Evolutionary conservation across 495 filamentous ascomycete genomes (phyloP).

Genomic region (Staphylotrichum tortipilum): DNA sequence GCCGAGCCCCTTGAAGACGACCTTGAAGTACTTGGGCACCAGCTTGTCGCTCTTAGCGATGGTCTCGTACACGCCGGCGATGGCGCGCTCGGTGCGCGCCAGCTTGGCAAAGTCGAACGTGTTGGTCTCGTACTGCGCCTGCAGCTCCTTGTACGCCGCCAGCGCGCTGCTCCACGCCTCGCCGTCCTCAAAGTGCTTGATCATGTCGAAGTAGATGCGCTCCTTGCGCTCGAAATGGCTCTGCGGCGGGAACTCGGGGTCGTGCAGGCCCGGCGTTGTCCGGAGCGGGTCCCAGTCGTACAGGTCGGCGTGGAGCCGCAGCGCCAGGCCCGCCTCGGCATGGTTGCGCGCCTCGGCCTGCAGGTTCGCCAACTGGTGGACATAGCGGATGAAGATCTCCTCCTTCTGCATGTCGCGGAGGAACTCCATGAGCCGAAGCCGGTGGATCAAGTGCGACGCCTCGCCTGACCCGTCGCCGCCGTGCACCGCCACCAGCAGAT

Average conservation of each 20-base stretch:
- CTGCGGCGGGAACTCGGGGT: slow-evolving; percentile 74
- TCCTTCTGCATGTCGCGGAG: slow-evolving; percentile 94
- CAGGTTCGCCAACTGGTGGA: slow-evolving; percentile 79
- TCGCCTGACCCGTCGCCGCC: slow-evolving; percentile 66
- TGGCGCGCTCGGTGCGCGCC: slow-evolving; percentile 77
- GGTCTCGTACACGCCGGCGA: slow-evolving; percentile 86
- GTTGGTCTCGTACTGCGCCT: slow-evolving; percentile 77
- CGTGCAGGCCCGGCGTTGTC: slow-evolving; percentile 56
- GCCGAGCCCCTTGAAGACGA: slow-evolving; percentile 83
- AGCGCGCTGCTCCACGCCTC: slow-evolving; percentile 87
- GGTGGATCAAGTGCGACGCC: slow-evolving; percentile 73
- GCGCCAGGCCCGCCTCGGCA: slow-evolving; percentile 83
- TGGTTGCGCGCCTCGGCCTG: slow-evolving; percentile 69
- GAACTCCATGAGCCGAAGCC: slow-evolving; percentile 90
- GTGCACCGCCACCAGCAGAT: slow-evolving; percentile 88
- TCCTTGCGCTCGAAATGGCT: slow-evolving; percentile 90
- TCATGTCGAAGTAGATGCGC: slow-evolving; percentile 84
- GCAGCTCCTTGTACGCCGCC: slow-evolving; percentile 84
- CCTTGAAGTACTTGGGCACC: slow-evolving; percentile 83
- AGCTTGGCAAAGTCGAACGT: slow-evolving; percentile 89
- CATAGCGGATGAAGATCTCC: slow-evolving; percentile 93
- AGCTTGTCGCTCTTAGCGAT: slow-evolving; percentile 71
- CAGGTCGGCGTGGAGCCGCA: slow-evolving; percentile 84
- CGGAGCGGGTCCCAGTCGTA: slow-evolving; percentile 81
- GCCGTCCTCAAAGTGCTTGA: slow-evolving; percentile 87